A percentile compares a stretch with the other conserved stretches of the same genome.
Conservation (phyloP, 2,329 filamentous ascomycete genomes). For the Alternaria postmessia region DNA sequence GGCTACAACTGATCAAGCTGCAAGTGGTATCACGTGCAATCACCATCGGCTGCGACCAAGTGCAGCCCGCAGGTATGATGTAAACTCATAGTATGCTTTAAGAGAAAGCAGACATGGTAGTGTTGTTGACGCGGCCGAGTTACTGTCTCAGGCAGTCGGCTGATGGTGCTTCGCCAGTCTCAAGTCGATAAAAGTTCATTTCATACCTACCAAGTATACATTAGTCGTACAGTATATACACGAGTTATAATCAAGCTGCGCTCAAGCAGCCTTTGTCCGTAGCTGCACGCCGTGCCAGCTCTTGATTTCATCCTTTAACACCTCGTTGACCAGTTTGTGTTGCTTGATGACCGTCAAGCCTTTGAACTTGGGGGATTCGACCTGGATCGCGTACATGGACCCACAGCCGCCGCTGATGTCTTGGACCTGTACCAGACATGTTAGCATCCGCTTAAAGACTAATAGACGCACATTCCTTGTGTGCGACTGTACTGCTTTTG, state of each 20-base stretch:
- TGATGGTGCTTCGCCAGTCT: background rate
- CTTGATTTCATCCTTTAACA: conserved; percentile 78
- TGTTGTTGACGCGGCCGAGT: background rate
- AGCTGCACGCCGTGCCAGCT: conserved; percentile 85
- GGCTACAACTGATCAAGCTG: background rate
- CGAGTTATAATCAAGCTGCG: background rate
- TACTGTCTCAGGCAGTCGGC: background rate
- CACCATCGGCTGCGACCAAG: background rate
- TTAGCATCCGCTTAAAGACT: conserved; percentile 19
- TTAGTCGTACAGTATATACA: conserved; percentile 19
- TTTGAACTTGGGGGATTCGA: conserved; percentile 74
- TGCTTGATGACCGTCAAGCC: conserved; percentile 79
- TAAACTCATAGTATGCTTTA: background rate
- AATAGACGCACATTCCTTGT: background rate
- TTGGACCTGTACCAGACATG: conserved; percentile 64
- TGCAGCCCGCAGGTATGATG: background rate
- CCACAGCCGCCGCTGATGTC: conserved; percentile 86
- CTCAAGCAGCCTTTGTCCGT: conserved; percentile 66
- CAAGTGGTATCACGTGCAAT: background rate
- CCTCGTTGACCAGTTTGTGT: conserved; percentile 80
- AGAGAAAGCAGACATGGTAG: background rate
- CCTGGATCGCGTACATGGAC: conserved; percentile 86
- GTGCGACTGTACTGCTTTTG: background rate
- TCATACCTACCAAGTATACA: background rate
- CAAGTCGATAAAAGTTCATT: background rate